Evolutionary conservation across 2,329 filamentous ascomycete species (phyloP), one percentile per base, ranked within the genome.

Genomic region (Septoria petroselini): DNA sequence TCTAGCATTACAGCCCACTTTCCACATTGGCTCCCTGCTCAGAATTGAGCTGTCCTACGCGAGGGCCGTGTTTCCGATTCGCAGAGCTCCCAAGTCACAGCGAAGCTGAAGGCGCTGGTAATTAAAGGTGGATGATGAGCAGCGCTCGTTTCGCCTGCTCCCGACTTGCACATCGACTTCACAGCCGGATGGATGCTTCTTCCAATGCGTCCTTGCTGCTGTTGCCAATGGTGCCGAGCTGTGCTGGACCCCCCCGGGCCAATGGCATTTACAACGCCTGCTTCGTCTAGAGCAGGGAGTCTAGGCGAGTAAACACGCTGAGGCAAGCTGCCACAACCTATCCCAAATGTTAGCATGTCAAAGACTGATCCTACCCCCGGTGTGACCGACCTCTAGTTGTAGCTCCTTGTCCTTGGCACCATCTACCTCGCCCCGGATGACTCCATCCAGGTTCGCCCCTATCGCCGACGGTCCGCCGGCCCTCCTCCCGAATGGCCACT

Each of bases 231-330:
- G 31, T 4, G 31, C 31, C 12, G 31, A 25, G 37, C 21, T 31
- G 27, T 21, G 18, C 19, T 41, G 11, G 38, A 19, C 19, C n/a
- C 6, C 15, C 18, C 8, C 21, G 12, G 11, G 8, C 12, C 38
- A n/a, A 12, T 25, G 40, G 9, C 27, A 42, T 31, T 7, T n/a
- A 14, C 31, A 29, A 12, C 6, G 17, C 41, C 15, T 19, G 11
- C 33, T 27, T n/a, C 14, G 4, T 17, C 35, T 81, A 98, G 69
- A 98, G 84, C 55, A 98, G 78, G 43, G 93, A 97, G 75, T 98
- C 93, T 65, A 98, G 86, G 68, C 91, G 83, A 58, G 93, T 98
- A 71, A 98, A 98, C 65, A 98, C 93, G 74, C 87, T 95, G 70
- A 98, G 75, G 71, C 93, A 97, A 61, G 93, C 93, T 44, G 93